Conservation (phyloP, 371 early-diverging fungal genomes). For the Mucor mucedo region DNA sequence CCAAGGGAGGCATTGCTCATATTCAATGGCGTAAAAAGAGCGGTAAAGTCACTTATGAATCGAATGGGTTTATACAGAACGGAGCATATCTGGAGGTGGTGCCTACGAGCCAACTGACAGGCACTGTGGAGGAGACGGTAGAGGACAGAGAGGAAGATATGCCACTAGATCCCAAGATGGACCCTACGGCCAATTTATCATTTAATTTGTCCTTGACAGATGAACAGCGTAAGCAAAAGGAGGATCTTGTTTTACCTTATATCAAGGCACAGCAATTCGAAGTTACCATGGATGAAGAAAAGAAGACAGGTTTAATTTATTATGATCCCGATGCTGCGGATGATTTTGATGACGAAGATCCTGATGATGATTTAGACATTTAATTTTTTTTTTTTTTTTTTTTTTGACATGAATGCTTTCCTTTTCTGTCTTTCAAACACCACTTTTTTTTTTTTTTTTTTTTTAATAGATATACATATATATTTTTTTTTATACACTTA, state of each 20-base stretch:
- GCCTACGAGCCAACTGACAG: conserved; percentile 26
- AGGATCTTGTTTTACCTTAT: conserved; percentile 80
- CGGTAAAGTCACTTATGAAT: conserved; percentile 49
- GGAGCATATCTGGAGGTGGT: conserved; percentile 26
- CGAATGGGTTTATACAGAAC: conserved; percentile 31
- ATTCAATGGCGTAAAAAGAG: conserved; percentile 56
- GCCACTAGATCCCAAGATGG: conserved; percentile 22
- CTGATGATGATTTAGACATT: conserved; percentile 82
- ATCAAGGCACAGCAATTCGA: conserved; percentile 70
- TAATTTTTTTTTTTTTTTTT: conserved; percentile 27
- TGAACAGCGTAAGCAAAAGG: conserved; percentile 78
- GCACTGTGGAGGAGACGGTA: conserved; percentile 9
- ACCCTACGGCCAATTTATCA: conserved; percentile 66
- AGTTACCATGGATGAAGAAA: conserved; percentile 20
- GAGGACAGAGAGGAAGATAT: conserved; percentile 22
- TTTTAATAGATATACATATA: not conserved
- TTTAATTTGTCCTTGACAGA: conserved; percentile 89
- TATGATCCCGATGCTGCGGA: conserved; percentile 80
- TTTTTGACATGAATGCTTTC: conserved; percentile 4
- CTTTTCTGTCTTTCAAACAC: conserved; percentile 3
- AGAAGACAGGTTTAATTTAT: conserved; percentile 44
- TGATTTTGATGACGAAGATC: conserved; percentile 83
- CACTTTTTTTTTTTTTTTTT: not conserved
- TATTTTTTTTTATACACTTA: not conserved
- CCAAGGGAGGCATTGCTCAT: conserved; percentile 38